Evolutionary conservation across 805 yeast species (phyloP).

Genomic region (Candida stauntonica): DNA sequence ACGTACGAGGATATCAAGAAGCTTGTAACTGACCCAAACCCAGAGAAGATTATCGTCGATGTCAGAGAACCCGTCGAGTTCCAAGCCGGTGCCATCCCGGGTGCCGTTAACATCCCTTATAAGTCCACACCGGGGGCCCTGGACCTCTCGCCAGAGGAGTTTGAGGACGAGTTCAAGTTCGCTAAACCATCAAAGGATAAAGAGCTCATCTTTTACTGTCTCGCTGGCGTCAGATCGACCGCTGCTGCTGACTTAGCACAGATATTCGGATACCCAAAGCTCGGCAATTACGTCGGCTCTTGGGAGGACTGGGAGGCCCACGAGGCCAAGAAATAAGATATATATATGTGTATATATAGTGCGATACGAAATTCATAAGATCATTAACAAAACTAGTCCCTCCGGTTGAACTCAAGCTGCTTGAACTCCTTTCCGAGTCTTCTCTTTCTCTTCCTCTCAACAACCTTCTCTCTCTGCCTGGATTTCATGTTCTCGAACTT

Average conservation of each 20-base stretch:
- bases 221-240: slow-evolving; percentile 86
- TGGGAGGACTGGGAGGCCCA: slow-evolving; percentile 73
- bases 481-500: slow-evolving; percentile 72
- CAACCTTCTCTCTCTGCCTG: slow-evolving; percentile 69
- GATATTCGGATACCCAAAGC: slow-evolving; percentile 78
- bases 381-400: too few relatives aligned
- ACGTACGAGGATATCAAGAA: slow-evolving; percentile 48
- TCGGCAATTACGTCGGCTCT: slow-evolving; percentile 86
- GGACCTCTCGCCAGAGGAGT: slow-evolving; percentile 72
- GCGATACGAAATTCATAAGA: too few relatives aligned
- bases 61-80: slow-evolving; percentile 89
- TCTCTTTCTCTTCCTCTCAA: slow-evolving; percentile 86
- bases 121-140: slow-evolving; percentile 92
- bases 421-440: slow-evolving; percentile 76
- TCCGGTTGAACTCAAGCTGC: slow-evolving; percentile 36
- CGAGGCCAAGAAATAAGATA: slow-evolving; percentile 3
- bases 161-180: slow-evolving; percentile 75
- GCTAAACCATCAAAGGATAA: slow-evolving; percentile 68
- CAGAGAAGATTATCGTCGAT: slow-evolving; percentile 64
- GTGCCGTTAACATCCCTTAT: slow-evolving; percentile 82
- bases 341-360: slow-evolving; percentile 1
- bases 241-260: slow-evolving; percentile 90
- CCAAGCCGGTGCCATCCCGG: slow-evolving; percentile 69
- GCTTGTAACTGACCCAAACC: slow-evolving; percentile 40
- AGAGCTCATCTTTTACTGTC: slow-evolving; percentile 84